Base-by-base conservation (phyloP, 768 basidiomycete genomes). In the Lactarius sp. region DNA sequence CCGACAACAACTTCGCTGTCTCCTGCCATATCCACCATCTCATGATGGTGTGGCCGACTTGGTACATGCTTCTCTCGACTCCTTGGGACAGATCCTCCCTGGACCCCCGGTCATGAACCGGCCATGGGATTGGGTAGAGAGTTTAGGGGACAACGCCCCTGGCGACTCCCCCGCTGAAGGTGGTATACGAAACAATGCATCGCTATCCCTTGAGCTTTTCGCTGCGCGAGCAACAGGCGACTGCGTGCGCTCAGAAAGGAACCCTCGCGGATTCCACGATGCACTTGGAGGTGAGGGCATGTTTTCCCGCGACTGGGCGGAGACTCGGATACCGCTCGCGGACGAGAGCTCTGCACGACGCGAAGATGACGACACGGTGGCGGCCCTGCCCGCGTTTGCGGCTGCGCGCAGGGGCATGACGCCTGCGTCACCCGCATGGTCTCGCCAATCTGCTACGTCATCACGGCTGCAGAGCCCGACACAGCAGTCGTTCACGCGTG, bases 101-200 rank as follows among this genome's bases (percentile, higher is more conserved):
- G 79, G 81, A 20, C 70, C 75, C 4, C 79, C 82, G 2, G 86
- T 92, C 18, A 77, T 83, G 61, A 89, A 91, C 73, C 82, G 85
- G 37, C 88, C 91, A 4, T 93, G 90, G 90, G 90, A 93, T 72
- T 92, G 90, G 90, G 83, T 86, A 7, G 90, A 93, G 73, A 83
- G 87, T 70, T 70, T 92, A 3, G 89, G 89, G 9, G 86, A 88
- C 56, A 76, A 79, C 3, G 62, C 78, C 8, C 69, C 75, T 12
- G 66, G 77, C 4, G 80, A 82, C 33, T 71, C 78, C 70, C 16
- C 76, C 71, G 64, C 70, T 77, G 57, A 49, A 70, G 14, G 76
- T 88, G 49, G 86, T 81, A 39, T 65, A 20, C 59, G 59, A 71
- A 92, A 92, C 70, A 77, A 84, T 4, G 81, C 83, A 0, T 90